phyloP scores from a whole-genome alignment of 2,329 filamentous ascomycete species.

The Periconia digitata region DNA sequence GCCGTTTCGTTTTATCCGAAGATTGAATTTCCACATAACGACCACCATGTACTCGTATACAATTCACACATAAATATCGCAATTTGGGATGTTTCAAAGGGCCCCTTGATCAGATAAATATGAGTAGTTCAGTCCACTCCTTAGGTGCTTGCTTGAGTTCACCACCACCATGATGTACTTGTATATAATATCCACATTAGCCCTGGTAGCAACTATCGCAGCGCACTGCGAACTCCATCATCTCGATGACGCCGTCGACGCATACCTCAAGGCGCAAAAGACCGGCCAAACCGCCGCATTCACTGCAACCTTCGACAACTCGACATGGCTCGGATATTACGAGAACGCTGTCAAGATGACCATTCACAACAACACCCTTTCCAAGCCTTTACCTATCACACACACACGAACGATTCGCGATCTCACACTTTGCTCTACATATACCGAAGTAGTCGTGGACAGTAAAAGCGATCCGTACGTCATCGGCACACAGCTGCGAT shows the following conservation, averaged over 20 bases:
- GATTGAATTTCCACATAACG: background rate
- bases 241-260: slow-evolving; percentile 17
- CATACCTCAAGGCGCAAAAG: slow-evolving; percentile 21
- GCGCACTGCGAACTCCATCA: slow-evolving; percentile 20
- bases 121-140: no score
- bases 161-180: slow-evolving; percentile 5
- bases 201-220: slow-evolving; percentile 8
- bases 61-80: background rate
- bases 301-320: slow-evolving; percentile 23
- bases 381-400: slow-evolving; percentile 18
- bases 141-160: no score
- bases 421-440: slow-evolving; percentile 23
- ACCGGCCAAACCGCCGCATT: slow-evolving; percentile 14
- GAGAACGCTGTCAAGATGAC: slow-evolving; percentile 24
- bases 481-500: slow-evolving; percentile 28
- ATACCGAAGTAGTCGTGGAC: slow-evolving; percentile 27
- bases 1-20: background rate
- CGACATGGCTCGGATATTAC: slow-evolving; percentile 29
- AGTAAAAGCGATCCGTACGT: slow-evolving; percentile 21
- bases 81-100: background rate
- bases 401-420: slow-evolving; percentile 25
- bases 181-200: background rate
- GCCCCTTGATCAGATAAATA: background rate
- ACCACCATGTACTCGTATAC: background rate
- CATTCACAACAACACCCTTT: slow-evolving; percentile 18